A percentile compares a stretch with the other conserved stretches of the same genome.
phyloP scores from a whole-genome alignment of 2,329 filamentous ascomycete genomes.

The Ilyonectria robusta region DNA sequence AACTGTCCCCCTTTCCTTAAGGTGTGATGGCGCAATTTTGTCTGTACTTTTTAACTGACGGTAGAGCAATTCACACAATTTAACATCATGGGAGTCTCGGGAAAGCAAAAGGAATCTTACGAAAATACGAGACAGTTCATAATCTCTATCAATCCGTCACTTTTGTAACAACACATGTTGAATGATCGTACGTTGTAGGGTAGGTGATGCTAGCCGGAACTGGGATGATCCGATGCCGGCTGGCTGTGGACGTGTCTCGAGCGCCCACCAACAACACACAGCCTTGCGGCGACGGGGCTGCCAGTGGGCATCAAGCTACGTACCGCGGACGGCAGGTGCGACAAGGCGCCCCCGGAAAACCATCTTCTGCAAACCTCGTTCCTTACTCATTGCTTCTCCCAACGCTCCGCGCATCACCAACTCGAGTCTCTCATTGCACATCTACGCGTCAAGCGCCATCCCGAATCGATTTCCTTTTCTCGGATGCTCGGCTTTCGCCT shows the following conservation, averaged over 20 bases:
- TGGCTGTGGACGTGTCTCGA: conserved; percentile 10
- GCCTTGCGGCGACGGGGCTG: conserved; percentile 18
- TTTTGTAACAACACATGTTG: too few relatives aligned
- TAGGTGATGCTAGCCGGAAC: background rate
- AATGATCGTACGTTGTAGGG: conserved; percentile 7
- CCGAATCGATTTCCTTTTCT: conserved; percentile 33
- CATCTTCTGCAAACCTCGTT: conserved; percentile 27
- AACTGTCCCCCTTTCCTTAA: too few relatives aligned
- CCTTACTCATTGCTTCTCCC: conserved; percentile 21
- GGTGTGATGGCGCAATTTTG: too few relatives aligned
- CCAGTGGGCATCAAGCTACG: conserved; percentile 29
- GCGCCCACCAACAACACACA: conserved; percentile 10
- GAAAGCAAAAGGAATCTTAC: background rate
- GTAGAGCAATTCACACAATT: too few relatives aligned
- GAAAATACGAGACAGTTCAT: too few relatives aligned
- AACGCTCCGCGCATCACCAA: conserved; percentile 27
- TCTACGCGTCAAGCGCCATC: conserved; percentile 29
- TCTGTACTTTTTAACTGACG: too few relatives aligned
- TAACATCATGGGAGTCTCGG: too few relatives aligned
- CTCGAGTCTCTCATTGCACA: conserved; percentile 25
- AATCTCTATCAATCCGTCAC: too few relatives aligned
- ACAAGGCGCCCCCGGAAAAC: conserved; percentile 28
- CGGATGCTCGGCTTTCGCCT: conserved; percentile 28
- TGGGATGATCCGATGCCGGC: conserved; percentile 3
- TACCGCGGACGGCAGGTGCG: conserved; percentile 28